Evolutionary conservation across 345 rosid species (phyloP).

Genomic region (Eucalyptus pumila): DNA sequence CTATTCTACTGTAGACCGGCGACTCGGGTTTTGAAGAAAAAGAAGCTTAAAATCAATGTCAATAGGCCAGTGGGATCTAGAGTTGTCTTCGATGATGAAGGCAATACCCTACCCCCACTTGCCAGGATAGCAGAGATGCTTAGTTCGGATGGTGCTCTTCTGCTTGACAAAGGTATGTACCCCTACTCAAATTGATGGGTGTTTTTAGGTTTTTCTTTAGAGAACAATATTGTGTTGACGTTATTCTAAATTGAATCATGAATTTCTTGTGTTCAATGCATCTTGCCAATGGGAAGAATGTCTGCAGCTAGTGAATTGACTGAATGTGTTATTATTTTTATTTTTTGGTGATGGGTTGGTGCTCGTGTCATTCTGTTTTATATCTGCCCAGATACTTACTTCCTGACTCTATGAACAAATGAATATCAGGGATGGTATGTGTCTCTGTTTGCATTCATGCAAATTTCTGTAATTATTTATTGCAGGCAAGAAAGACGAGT

Average conservation of each 20-base stretch:
- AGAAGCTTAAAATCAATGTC: conserved; percentile 74
- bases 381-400: background rate
- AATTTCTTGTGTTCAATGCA: background rate
- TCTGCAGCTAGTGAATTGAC: background rate
- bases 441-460: background rate
- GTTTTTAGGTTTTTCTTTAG: background rate
- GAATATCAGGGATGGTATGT: background rate
- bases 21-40: conserved; percentile 66
- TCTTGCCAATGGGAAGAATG: background rate
- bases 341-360: background rate
- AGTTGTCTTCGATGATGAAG: conserved; percentile 78
- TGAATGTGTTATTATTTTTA: background rate
- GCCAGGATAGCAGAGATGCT: conserved; percentile 58
- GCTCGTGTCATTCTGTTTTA: background rate
- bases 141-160: conserved; percentile 12
- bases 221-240: background rate
- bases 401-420: background rate
- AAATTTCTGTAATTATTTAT: background rate
- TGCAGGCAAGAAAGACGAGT: conserved; percentile 45
- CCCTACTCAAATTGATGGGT: background rate
- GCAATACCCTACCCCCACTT: conserved; percentile 68
- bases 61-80: conserved; percentile 75
- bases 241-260: background rate
- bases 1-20: conserved; percentile 31
- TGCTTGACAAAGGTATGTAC: conserved; percentile 60